Conservation (phyloP, 768 basidiomycete genomes). For the Lactarius deliciosus region DNA sequence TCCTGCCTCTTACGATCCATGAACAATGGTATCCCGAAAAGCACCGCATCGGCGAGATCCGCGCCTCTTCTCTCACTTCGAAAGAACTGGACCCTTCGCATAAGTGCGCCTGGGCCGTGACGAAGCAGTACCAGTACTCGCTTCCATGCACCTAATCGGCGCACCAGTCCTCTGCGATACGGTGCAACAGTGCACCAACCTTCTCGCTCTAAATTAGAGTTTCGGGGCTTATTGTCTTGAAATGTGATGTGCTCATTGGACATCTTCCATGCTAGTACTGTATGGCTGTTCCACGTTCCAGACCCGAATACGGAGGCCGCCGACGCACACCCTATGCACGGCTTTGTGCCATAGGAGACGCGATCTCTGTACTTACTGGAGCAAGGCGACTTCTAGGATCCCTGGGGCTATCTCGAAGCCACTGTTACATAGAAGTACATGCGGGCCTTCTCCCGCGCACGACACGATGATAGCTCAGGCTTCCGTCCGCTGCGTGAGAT, state of each 20-base stretch:
- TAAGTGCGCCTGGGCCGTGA: slow-evolving; percentile 40
- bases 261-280: slow-evolving; percentile 35
- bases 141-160: slow-evolving; percentile 29
- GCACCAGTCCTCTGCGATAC: slow-evolving; percentile 40
- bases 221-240: slow-evolving; percentile 13
- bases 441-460: too few species aligned
- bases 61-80: slow-evolving; percentile 37
- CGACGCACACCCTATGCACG: slow-evolving; percentile 38
- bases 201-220: background rate
- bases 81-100: slow-evolving; percentile 38
- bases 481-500: slow-evolving; percentile 1
- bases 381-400: slow-evolving; percentile 42
- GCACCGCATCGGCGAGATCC: slow-evolving; percentile 40
- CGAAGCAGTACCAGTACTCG: slow-evolving; percentile 43
- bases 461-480: background rate
- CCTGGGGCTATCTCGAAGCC: slow-evolving; percentile 30
- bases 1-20: slow-evolving; percentile 32
- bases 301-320: slow-evolving; percentile 36
- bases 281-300: slow-evolving; percentile 28
- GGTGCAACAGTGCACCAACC: slow-evolving; percentile 40
- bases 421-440: background rate
- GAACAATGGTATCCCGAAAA: slow-evolving; percentile 43
- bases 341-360: slow-evolving; percentile 41
- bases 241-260: slow-evolving; percentile 41
- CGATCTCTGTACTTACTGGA: too few species aligned